Conservation (phyloP, 2,329 filamentous ascomycete genomes). For the Parastagonospora avenae region DNA sequence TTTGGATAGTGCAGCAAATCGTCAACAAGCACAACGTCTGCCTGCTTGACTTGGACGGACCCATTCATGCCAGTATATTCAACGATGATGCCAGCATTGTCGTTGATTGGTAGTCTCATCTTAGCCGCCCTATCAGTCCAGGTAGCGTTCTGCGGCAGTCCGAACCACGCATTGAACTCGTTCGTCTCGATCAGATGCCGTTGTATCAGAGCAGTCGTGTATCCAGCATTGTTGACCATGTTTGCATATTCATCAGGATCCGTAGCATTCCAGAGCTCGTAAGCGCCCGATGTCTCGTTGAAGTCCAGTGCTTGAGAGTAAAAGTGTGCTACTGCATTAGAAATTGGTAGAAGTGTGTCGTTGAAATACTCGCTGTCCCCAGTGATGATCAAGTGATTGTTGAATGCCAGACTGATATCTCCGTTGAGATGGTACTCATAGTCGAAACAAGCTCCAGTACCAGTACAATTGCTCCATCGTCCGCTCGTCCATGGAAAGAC, state of each 20-base stretch:
- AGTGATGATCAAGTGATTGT: slow-evolving; percentile 65
- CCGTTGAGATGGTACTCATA: slow-evolving; percentile 76
- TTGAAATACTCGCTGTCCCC: slow-evolving; percentile 64
- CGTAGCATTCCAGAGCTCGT: slow-evolving; percentile 61
- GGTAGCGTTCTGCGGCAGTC: slow-evolving; percentile 59
- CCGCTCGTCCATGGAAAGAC: slow-evolving; percentile 73
- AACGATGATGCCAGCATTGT: slow-evolving; percentile 63
- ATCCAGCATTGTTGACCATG: slow-evolving; percentile 69
- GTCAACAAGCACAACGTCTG: slow-evolving; percentile 70
- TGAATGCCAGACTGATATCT: slow-evolving; percentile 67
- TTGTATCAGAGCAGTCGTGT: slow-evolving; percentile 67
- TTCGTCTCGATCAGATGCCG: slow-evolving; percentile 64
- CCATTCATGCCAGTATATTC: slow-evolving; percentile 72
- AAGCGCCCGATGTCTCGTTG: slow-evolving; percentile 54
- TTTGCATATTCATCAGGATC: slow-evolving; percentile 77
- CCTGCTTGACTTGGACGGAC: slow-evolving; percentile 70
- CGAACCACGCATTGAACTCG: slow-evolving; percentile 61
- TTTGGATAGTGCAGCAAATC: slow-evolving; percentile 67
- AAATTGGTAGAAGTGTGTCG: slow-evolving; percentile 64
- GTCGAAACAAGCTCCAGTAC: slow-evolving; percentile 66
- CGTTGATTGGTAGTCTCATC: slow-evolving; percentile 60
- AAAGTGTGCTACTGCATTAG: slow-evolving; percentile 66
- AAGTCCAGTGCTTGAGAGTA: slow-evolving; percentile 64
- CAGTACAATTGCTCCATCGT: slow-evolving; percentile 70
- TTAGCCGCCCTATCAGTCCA: slow-evolving; percentile 63